Conservation (phyloP, 2,329 filamentous ascomycete genomes). For the Penicillium sp. region DNA sequence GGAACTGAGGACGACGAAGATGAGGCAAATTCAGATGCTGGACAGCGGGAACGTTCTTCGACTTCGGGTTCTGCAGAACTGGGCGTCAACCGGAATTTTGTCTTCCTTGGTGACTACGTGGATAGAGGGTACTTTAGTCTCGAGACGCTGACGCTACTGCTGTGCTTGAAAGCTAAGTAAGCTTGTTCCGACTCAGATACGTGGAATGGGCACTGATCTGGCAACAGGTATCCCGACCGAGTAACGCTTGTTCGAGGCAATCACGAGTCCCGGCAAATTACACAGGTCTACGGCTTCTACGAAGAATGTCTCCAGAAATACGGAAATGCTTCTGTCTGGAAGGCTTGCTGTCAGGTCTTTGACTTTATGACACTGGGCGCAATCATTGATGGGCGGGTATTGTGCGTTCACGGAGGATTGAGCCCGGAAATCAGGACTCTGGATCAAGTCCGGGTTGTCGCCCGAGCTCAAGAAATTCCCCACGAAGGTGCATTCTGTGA, state of each 20-base stretch:
- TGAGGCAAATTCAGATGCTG: conserved; percentile 27
- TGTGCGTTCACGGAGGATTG: conserved; percentile 74
- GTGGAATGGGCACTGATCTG: conserved; percentile 8
- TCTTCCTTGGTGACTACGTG: conserved; percentile 75
- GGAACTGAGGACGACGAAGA: conserved; percentile 37
- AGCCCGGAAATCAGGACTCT: conserved; percentile 75
- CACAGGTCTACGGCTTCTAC: conserved; percentile 79
- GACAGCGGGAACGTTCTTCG: conserved; percentile 32
- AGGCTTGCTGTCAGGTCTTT: conserved; percentile 78
- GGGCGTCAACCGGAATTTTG: conserved; percentile 68
- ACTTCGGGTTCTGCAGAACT: conserved; percentile 37
- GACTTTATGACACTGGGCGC: conserved; percentile 77
- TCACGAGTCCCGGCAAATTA: conserved; percentile 78
- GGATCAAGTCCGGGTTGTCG: conserved; percentile 76
- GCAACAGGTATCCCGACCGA: conserved; percentile 67
- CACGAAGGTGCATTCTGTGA: conserved; percentile 80
- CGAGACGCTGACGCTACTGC: conserved; percentile 73
- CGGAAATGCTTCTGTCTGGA: conserved; percentile 78
- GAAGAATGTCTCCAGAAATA: conserved; percentile 79
- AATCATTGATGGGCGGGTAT: conserved; percentile 74
- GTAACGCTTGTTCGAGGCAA: conserved; percentile 76
- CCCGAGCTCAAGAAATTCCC: conserved; percentile 75
- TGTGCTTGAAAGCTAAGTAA: conserved; percentile 72
- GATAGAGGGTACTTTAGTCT: conserved; percentile 76
- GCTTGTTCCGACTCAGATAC: not conserved